Conservation (phyloP, 2,329 filamentous ascomycete genomes). For the Piedraia hortae region DNA sequence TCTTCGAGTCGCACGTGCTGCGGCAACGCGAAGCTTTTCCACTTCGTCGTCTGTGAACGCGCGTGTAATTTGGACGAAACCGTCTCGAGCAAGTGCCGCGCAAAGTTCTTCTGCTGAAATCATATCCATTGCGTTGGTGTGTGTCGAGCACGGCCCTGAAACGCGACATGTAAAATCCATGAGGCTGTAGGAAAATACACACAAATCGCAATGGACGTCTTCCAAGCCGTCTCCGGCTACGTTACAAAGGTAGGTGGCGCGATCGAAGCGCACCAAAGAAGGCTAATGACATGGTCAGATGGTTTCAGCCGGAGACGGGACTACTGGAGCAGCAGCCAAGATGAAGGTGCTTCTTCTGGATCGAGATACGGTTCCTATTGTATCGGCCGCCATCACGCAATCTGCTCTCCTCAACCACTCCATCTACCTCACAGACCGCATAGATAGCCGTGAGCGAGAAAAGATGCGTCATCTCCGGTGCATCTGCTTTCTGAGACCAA, state of each 20-base stretch:
- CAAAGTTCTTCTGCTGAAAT: conserved; percentile 1
- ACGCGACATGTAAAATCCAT: no score
- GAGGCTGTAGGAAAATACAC: no score
- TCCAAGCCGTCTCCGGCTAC: conserved; percentile 66
- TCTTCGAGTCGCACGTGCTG: conserved; percentile 26
- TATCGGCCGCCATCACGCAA: conserved; percentile 87
- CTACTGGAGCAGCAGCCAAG: conserved; percentile 36
- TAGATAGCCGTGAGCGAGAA: conserved; percentile 71
- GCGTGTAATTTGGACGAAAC: conserved; percentile 46
- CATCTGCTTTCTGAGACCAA: conserved; percentile 76
- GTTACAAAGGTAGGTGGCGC: background rate
- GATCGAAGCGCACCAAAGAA: background rate
- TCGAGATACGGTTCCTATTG: conserved; percentile 73
- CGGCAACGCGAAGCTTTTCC: conserved; percentile 30
- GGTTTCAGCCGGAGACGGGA: conserved; percentile 51
- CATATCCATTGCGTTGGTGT: background rate
- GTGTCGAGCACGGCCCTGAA: no score
- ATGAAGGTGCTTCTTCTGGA: conserved; percentile 97
- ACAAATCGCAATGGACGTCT: conserved; percentile 57
- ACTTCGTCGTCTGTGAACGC: conserved; percentile 32
- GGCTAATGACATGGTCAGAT: conserved; percentile 66
- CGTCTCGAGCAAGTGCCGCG: conserved; percentile 29
- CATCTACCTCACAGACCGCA: conserved; percentile 86
- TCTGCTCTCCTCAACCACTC: conserved; percentile 86
- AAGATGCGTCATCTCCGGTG: conserved; percentile 96